A percentile compares a stretch with the other conserved stretches of the same genome.
These are phyloP conservation scores for Juglanconis oblonga DNA, from an alignment of 2,329 filamentous ascomycete species.

Conservation along the genomic window DNA sequence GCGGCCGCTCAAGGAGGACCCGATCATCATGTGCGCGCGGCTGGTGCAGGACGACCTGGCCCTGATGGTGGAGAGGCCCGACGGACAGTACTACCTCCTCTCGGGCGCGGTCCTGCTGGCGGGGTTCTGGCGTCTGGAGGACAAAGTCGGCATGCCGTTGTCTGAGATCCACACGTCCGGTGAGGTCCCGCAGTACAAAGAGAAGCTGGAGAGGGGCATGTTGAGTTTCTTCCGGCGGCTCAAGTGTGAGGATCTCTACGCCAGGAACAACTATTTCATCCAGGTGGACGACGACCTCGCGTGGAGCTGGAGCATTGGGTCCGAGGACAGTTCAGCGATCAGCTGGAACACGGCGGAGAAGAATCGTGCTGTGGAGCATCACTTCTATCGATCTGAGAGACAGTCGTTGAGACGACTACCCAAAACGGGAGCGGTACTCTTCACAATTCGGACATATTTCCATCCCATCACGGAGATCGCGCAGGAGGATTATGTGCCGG, in stretches of 20 bases:
- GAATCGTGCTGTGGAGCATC: conserved; percentile 67
- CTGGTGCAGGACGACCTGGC: conserved; percentile 80
- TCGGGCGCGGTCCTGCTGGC: conserved; percentile 73
- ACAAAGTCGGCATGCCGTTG: conserved; percentile 78
- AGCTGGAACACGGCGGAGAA: conserved; percentile 77
- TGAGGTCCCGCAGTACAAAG: conserved; percentile 68
- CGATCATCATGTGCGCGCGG: conserved; percentile 71
- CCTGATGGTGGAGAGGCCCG: conserved; percentile 73
- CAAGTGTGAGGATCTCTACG: conserved; percentile 60
- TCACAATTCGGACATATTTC: conserved; percentile 81
- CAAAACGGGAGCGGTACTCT: conserved; percentile 57
- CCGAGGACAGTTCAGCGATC: conserved; percentile 61
- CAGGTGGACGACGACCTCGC: conserved; percentile 76
- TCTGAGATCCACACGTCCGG: conserved; percentile 77
- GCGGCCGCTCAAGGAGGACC: conserved; percentile 68
- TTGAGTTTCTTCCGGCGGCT: conserved; percentile 75
- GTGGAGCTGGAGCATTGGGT: conserved; percentile 75
- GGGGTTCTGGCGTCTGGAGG: conserved; percentile 78
- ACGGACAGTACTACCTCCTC: conserved; percentile 79
- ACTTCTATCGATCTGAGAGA: conserved; percentile 74
- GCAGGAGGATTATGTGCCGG: conserved; percentile 73
- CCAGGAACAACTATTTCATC: conserved; percentile 81
- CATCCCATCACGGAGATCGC: conserved; percentile 66
- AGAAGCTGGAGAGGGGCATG: conserved; percentile 76
- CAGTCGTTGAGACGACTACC: conserved; percentile 66